Base-by-base conservation (phyloP, 2,329 filamentous ascomycete genomes). In the Dothideomycetes sp. region DNA sequence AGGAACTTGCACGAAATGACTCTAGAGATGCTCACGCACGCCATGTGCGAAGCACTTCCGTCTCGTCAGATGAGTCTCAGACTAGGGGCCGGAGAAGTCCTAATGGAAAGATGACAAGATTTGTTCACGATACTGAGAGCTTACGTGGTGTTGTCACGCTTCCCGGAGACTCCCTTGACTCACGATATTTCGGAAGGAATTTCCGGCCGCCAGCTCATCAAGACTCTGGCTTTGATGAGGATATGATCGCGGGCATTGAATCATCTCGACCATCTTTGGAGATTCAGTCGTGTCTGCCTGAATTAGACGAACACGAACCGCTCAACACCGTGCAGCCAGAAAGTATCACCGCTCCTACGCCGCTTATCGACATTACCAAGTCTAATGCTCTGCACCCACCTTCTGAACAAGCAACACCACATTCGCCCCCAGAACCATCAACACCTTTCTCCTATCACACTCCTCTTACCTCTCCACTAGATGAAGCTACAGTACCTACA, bases 171-270 rank as follows among this genome's bases (percentile, higher is more conserved):
- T 7, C 36, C 16, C 32, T 31, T 16, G 38, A 36, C 16, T 41
- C 38, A 3, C 17, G 33, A 7, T 17, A 35, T 2, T 7, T 27
- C 22, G 12, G 22, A 27, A 27, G 22, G 12, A 15, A 34, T 14
- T 36, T 43, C 22, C 17, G 19, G 2, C 46, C 45, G 16, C 49
- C 49, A 19, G 18, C 49, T 14, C 59, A 62, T 40, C 54, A 54
- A 19, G 59, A 62, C 36, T 61, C 58, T 4, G 58, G 58, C 9
- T 61, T 62, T 37, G 58, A 59, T 34, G 59, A 62, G 35, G 29
- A 43, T 15, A 49, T 51, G 48, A 29, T 48, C 10, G 34, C 47
- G 9, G 40, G 36, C 2, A 16, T 46, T 3, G 49, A 47, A 29
- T 27, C 22, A 27, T 27, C 22, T 27, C 12, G 22, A 7, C 22